phyloP scores from a whole-genome alignment of 805 yeast genomes.

The Candida glaebosa region DNA sequence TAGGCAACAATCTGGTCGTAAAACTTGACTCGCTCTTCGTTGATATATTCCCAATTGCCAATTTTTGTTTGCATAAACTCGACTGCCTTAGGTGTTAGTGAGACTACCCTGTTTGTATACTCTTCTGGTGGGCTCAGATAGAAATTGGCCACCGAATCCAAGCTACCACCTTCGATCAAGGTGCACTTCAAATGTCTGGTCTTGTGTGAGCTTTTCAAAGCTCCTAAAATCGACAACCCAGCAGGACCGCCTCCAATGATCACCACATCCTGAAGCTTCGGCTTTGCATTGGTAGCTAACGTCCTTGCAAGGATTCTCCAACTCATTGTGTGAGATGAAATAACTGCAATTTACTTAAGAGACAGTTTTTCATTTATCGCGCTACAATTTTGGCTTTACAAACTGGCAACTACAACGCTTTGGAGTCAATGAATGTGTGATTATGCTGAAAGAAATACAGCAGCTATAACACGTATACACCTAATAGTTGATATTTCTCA shows the following conservation, averaged over 20 bases:
- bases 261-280: constrained; percentile 57
- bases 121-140: constrained; percentile 38
- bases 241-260: constrained; percentile 98
- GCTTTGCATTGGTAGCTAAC: constrained; percentile 2
- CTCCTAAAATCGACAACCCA: constrained; percentile 82
- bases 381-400: too few species aligned
- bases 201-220: constrained; percentile 64
- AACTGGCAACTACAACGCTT: too few species aligned
- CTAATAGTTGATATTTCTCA: too few species aligned
- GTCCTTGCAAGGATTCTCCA: constrained; percentile 1
- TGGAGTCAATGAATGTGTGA: too few species aligned
- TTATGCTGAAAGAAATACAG: too few species aligned
- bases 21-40: constrained; percentile 67
- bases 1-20: constrained; percentile 83
- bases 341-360: too few species aligned
- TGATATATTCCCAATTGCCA: constrained; percentile 73
- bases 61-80: constrained; percentile 56
- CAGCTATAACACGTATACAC: too few species aligned
- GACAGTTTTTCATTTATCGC: too few species aligned
- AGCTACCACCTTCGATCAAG: constrained; percentile 68
- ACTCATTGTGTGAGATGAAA: too few species aligned
- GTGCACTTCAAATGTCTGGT: constrained; percentile 60
- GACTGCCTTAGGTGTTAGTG: constrained; percentile 79
- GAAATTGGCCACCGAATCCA: constrained; percentile 52
- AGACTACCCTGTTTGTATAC: constrained; percentile 77